These are phyloP conservation scores for Alternaria metachromatica DNA, from an alignment of 2,329 filamentous ascomycete genomes.

Conservation along the genomic window DNA sequence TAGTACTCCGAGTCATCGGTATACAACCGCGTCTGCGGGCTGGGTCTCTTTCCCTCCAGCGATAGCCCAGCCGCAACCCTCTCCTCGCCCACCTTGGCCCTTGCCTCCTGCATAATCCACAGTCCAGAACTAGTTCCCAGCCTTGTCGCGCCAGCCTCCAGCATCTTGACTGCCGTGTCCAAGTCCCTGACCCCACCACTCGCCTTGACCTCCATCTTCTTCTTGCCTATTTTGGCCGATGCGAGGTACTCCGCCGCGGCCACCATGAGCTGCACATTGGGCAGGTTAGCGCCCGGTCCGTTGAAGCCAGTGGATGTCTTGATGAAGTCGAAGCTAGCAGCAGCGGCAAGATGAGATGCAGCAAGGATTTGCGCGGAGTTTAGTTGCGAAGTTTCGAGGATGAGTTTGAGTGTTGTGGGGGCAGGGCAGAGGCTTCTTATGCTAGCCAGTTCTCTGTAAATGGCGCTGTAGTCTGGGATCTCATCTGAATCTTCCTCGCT, in stretches of 20 bases:
- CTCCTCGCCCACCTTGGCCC: slow-evolving; percentile 32
- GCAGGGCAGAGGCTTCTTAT: slow-evolving; percentile 58
- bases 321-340: slow-evolving; percentile 64
- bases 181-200: slow-evolving; percentile 63
- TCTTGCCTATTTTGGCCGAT: slow-evolving; percentile 33
- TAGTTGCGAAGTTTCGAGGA: slow-evolving; percentile 65
- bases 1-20: slow-evolving; percentile 41
- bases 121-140: slow-evolving; percentile 64
- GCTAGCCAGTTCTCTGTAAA: slow-evolving; percentile 61
- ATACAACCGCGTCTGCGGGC: slow-evolving; percentile 44
- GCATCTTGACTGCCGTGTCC: slow-evolving; percentile 60
- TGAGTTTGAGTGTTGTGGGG: slow-evolving; percentile 60
- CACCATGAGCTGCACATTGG: slow-evolving; percentile 63
- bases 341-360: slow-evolving; percentile 58
- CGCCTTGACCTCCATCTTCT: slow-evolving; percentile 62
- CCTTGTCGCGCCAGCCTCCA: slow-evolving; percentile 63
- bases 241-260: slow-evolving; percentile 55
- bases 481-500: slow-evolving; percentile 23
- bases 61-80: slow-evolving; percentile 26
- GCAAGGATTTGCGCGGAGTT: slow-evolving; percentile 58
- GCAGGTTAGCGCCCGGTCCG: slow-evolving; percentile 60
- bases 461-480: slow-evolving; percentile 53
- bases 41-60: slow-evolving; percentile 23
- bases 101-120: slow-evolving; percentile 60
- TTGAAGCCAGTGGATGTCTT: slow-evolving; percentile 68